Base-by-base conservation (phyloP, 768 basidiomycete genomes). In the Pholiota conissans region DNA sequence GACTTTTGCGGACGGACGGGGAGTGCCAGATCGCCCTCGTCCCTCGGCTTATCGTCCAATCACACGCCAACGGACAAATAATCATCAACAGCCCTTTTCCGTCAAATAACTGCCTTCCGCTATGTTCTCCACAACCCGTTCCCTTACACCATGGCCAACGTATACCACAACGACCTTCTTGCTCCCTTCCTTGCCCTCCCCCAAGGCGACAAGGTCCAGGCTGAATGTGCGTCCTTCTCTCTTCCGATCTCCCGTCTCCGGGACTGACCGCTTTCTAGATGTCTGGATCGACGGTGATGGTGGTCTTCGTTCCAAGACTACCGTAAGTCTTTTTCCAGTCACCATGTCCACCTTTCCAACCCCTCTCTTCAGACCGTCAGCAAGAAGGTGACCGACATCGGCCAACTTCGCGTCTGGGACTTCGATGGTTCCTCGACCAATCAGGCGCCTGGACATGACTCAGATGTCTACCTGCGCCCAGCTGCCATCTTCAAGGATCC, bases 371-470 rank as follows among this genome's bases (percentile, higher is more conserved):
- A 95, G 95, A 98, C 96, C 61, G 85, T 95, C 70, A 75, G 81
- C 75, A 88, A 91, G 75, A 87, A 90, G 71, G 85, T 95, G 67
- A 89, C 87, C 61, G 89, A 92, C 72, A 88, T 99, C 66, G 85
- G 85, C 66, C 85, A 93, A 68, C 90, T 98, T 64, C 94, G 96
- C 68, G 85, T 92, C 73, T 99, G 96, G 96, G 96, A 98, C 81
- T 99, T 99, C 70, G 96, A 99, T 72, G 96, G 96, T 67, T 96
- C 94, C 49, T 95, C 93, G 39, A 97, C 95, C 71, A 93, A 93
- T 76, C 97, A 99, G 74, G 97, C 97, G 18, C 94, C 95, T 14
- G 96, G 96, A 34, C 67, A 82, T 70, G 91, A 99, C 79, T 99
- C 97, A 7, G 97, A 98, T 71, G 91, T 99, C 78, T 96, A 94